phyloP scores from a whole-genome alignment of 2,329 filamentous ascomycete genomes.

The Chalara sp. region DNA sequence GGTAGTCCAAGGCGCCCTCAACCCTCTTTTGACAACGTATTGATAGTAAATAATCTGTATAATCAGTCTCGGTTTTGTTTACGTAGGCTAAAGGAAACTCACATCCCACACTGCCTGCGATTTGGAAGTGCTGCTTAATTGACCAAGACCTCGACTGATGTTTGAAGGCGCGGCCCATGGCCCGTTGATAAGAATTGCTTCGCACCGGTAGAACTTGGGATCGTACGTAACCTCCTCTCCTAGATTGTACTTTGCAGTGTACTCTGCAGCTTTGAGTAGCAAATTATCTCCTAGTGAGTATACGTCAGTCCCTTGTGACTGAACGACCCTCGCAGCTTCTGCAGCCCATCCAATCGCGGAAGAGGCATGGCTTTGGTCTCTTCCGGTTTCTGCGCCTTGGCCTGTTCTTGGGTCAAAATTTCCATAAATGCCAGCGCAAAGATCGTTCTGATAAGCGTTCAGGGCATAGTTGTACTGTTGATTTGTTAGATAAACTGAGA shows the following conservation, averaged over 20 bases:
- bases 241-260: slow-evolving; percentile 33
- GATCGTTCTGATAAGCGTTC: slow-evolving; percentile 29
- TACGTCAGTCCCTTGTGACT: slow-evolving; percentile 31
- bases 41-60: slow-evolving; percentile 26
- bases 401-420: slow-evolving; percentile 28
- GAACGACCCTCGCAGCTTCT: slow-evolving; percentile 26
- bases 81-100: too few species aligned
- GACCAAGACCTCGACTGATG: slow-evolving; percentile 18
- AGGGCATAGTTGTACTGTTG: slow-evolving; percentile 33
- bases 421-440: slow-evolving; percentile 28
- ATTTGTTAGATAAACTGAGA: too few species aligned
- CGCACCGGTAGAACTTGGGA: slow-evolving; percentile 31
- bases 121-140: background rate
- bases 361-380: slow-evolving; percentile 31
- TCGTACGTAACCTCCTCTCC: slow-evolving; percentile 30
- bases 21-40: slow-evolving; percentile 23
- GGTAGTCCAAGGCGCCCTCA: slow-evolving; percentile 13
- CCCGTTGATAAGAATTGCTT: slow-evolving; percentile 32
- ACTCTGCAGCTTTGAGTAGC: slow-evolving; percentile 31
- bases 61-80: too few species aligned
- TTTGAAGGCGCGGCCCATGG: slow-evolving; percentile 29
- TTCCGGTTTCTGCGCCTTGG: slow-evolving; percentile 30
- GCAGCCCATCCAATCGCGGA: slow-evolving; percentile 30
- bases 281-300: slow-evolving; percentile 27
- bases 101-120: slow-evolving; percentile 9